phyloP scores from a whole-genome alignment of 495 filamentous ascomycete genomes.

The Penicillium simplicissimum region DNA sequence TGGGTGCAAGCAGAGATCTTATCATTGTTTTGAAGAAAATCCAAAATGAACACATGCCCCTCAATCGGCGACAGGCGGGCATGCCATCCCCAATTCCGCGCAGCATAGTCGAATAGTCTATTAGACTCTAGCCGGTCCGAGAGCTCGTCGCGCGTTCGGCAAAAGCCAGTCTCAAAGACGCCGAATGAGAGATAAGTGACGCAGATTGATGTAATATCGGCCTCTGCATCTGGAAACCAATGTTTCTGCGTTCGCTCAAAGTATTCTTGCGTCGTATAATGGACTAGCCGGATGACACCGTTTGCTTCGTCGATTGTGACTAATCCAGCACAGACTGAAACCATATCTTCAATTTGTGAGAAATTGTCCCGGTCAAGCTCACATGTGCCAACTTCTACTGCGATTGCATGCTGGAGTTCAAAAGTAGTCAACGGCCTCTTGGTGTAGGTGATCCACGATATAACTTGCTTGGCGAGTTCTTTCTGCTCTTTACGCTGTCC shows the following conservation, averaged over 20 bases:
- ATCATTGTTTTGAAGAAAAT: background rate
- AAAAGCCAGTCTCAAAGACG: background rate
- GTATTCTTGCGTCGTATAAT: background rate
- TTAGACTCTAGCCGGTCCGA: background rate
- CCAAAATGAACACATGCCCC: background rate
- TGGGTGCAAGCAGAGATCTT: background rate
- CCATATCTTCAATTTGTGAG: background rate
- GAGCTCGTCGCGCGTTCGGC: background rate
- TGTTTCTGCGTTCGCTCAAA: background rate
- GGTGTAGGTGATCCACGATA: background rate
- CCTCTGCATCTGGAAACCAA: background rate
- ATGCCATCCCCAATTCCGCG: background rate
- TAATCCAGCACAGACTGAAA: background rate
- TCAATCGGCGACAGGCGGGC: background rate
- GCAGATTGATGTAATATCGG: background rate
- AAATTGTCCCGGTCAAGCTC: background rate
- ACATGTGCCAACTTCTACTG: background rate
- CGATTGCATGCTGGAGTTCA: background rate
- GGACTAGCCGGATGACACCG: background rate
- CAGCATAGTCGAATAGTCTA: background rate
- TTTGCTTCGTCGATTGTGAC: background rate
- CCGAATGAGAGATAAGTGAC: background rate
- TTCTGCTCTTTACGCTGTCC: background rate
- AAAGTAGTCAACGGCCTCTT: background rate
- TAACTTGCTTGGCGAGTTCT: background rate